Base-by-base conservation (phyloP, 352 stramenopile species). In the Saprolegnia parasitica region DNA sequence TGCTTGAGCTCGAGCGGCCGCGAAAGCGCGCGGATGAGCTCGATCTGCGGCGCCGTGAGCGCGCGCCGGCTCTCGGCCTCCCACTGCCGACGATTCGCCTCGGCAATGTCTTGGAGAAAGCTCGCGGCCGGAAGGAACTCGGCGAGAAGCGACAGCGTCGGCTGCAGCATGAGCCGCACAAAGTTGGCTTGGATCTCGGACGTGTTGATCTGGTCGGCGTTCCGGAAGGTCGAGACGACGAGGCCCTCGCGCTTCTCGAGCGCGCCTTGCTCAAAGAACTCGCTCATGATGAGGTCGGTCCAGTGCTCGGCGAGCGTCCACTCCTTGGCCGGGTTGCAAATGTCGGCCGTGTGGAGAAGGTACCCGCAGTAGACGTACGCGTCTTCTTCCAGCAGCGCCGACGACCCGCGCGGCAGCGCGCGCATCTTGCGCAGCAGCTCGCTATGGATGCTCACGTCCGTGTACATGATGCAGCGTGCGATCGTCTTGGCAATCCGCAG, bases 261-360 rank as follows among this genome's bases (percentile, higher is more conserved):
- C 23, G 73, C 76, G 20, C 67, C 76, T 56, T 82, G 75, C 42
- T 55, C 42, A 65, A 77, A 76, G 62, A 81, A 81, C 54, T 82
- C 75, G 37, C 74, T 63, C 18, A 65, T 47, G 18, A 82, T 68
- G 15, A 52, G 42, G 21, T 54, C 42, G 10, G 68, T 74, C 77
- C 77, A 81, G 23, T 52, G 47, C 26, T 73, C 55, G 23, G 63
- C 65, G 3, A 81, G 46, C 20, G 37, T n/a, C 40, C 55, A 73
- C 20, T 42, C 52, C 61, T 73, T 76, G 37, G 68, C 68, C 5
- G 76, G 74, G 29, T 79, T 79, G 47, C 35, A 66, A 54, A 81
- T 71, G 52, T 81, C 76, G 11, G 76, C 65, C 11, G 58, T 46
- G 55, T 79, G 76, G 16, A 80, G 49, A 6, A 81, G 11, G n/a